These are phyloP conservation scores for Anaeromyces robustus DNA, from an alignment of 192 early-diverging fungal species.

Conservation along the genomic window DNA sequence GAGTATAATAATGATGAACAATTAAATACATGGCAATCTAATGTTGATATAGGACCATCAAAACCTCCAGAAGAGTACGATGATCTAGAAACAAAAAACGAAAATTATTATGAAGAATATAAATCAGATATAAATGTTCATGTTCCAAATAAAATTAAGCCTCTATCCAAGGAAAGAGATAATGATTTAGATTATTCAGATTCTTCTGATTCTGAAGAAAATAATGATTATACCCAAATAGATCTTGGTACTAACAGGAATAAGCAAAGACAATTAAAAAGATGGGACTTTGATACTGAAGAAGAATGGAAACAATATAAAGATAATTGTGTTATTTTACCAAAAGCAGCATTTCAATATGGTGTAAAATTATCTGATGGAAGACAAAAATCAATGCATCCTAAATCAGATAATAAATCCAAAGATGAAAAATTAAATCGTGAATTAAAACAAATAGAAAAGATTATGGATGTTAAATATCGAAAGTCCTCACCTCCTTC, in stretches of 20 bases:
- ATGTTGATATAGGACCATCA: not conserved
- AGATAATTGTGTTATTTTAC: slow-evolving; percentile 48
- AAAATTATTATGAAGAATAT: slow-evolving; percentile 14
- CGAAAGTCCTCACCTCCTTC: not conserved
- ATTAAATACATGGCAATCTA: not conserved
- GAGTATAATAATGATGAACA: not conserved
- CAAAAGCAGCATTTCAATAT: slow-evolving; percentile 61
- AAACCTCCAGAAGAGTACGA: slow-evolving; percentile 4
- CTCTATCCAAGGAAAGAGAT: not conserved
- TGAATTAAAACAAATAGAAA: slow-evolving; percentile 26
- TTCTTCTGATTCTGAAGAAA: slow-evolving; percentile 11
- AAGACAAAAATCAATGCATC: slow-evolving; percentile 19
- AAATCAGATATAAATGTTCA: slow-evolving; percentile 17
- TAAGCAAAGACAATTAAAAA: slow-evolving; percentile 46
- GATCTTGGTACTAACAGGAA: slow-evolving; percentile 56
- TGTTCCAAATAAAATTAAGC: slow-evolving; percentile 4
- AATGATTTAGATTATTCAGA: slow-evolving; percentile 19
- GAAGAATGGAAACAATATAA: slow-evolving; percentile 61
- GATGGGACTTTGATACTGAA: slow-evolving; percentile 68
- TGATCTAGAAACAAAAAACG: slow-evolving; percentile 9
- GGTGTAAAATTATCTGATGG: slow-evolving; percentile 56
- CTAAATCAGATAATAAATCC: slow-evolving; percentile 19
- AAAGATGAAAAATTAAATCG: slow-evolving; percentile 27
- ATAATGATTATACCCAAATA: slow-evolving; percentile 25
- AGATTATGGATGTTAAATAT: slow-evolving; percentile 19